These are phyloP conservation scores for Pythium apleroticum DNA, from an alignment of 352 stramenopile genomes.

Conservation along the genomic window DNA sequence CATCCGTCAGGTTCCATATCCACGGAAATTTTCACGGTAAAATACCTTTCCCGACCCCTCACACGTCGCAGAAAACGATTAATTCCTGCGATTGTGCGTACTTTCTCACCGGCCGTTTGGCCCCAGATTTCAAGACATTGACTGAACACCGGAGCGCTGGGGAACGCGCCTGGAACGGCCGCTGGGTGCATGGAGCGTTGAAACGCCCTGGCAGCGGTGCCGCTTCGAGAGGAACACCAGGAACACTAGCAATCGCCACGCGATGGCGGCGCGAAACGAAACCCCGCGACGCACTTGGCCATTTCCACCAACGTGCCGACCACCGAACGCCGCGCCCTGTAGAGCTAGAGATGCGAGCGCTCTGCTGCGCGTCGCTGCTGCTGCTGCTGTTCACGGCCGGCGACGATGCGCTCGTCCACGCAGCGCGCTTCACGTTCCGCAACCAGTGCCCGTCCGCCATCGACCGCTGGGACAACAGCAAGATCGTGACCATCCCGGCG, in stretches of 20 bases:
- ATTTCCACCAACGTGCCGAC: conserved; percentile 2
- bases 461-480: conserved; percentile 34
- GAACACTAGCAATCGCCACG: not conserved
- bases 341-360: not conserved
- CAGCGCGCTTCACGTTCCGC: conserved; percentile 32
- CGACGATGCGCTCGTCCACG: too few species aligned
- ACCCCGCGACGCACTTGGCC: not conserved
- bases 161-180: not conserved
- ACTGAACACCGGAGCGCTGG: not conserved
- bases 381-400: conserved; percentile 1
- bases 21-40: conserved; percentile 5
- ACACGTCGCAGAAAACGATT: conserved; percentile 6
- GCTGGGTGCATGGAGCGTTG: not conserved
- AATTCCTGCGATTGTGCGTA: not conserved
- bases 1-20: not conserved
- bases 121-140: too few species aligned
- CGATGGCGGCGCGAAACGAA: not conserved
- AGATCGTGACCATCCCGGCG: conserved; percentile 24
- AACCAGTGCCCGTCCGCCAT: conserved; percentile 32
- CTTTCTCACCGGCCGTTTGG: not conserved
- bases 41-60: not conserved
- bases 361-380: not conserved
- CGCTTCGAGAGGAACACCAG: not conserved
- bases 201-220: not conserved
- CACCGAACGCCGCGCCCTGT: conserved; percentile 3